Evolutionary conservation across 2,329 filamentous ascomycete genomes (phyloP).

Genomic region (Didymella exigua): DNA sequence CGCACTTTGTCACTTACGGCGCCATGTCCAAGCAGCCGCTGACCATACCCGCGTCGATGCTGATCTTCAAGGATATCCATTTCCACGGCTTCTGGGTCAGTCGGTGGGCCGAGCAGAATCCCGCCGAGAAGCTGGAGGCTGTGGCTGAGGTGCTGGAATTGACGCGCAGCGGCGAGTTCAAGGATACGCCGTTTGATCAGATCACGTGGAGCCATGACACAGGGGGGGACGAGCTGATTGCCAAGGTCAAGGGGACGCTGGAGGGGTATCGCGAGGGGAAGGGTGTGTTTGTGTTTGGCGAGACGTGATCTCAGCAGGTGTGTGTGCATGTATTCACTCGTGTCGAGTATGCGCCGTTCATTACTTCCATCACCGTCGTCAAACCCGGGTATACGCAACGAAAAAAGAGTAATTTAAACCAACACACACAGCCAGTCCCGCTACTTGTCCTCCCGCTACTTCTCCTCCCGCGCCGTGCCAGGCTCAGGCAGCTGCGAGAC

Average conservation of each 20-base stretch:
- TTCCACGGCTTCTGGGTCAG: conserved; percentile 97
- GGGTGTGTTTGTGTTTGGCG: conserved; percentile 81
- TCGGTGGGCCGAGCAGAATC: conserved; percentile 79
- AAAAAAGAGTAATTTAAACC: conserved; percentile 28
- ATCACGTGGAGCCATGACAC: conserved; percentile 85
- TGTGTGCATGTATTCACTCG: background rate
- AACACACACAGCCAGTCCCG: background rate
- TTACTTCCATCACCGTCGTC: background rate
- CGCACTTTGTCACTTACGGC: conserved; percentile 88
- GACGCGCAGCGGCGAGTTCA: conserved; percentile 76
- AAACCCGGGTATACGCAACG: conserved; percentile 18
- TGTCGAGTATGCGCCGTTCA: too few species aligned
- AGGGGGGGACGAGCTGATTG: conserved; percentile 68
- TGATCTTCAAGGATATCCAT: conserved; percentile 91
- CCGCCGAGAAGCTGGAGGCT: conserved; percentile 74
- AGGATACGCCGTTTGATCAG: conserved; percentile 80
- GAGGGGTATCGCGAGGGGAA: conserved; percentile 86
- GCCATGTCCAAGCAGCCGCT: conserved; percentile 92
- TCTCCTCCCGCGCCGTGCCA: conserved; percentile 18
- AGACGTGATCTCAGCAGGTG: conserved; percentile 29
- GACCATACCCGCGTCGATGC: conserved; percentile 75
- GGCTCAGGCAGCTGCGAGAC: conserved; percentile 47
- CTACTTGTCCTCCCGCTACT: conserved; percentile 16
- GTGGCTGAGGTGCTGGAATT: conserved; percentile 83
- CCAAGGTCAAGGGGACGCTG: conserved; percentile 81